Evolutionary conservation across 148 eudicot species (phyloP).

Genomic region (Euryodendron excelsum): DNA sequence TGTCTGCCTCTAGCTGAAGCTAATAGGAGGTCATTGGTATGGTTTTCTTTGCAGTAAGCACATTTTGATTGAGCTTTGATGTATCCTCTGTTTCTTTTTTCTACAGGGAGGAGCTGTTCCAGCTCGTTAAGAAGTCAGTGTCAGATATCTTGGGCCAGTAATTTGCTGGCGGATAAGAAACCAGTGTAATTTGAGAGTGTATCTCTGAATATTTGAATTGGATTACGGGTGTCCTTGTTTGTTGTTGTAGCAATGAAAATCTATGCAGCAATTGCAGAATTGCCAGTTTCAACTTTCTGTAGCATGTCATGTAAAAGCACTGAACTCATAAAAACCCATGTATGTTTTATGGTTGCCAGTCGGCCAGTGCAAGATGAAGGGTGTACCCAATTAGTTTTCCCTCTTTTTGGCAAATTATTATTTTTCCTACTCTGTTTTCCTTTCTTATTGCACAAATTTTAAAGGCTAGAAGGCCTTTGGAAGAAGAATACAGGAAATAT

Average conservation of each 20-base stretch:
- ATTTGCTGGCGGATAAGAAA: conserved; percentile 16
- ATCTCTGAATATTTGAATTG: background rate
- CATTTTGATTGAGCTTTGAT: background rate
- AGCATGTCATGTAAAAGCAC: background rate
- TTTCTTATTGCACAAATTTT: no score
- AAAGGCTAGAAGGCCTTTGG: no score
- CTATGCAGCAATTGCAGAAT: background rate
- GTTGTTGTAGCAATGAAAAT: conserved; percentile 3
- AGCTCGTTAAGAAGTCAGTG: conserved; percentile 52
- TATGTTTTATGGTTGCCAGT: no score
- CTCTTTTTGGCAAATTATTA: no score
- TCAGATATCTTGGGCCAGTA: conserved; percentile 84
- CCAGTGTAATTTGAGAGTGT: background rate
- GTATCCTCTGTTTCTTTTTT: conserved; percentile 8
- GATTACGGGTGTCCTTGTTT: background rate
- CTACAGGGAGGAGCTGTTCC: conserved; percentile 66
- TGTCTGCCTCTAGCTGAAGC: background rate
- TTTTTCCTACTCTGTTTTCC: no score
- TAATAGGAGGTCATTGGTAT: background rate
- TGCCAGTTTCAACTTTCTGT: background rate
- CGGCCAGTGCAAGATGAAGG: no score
- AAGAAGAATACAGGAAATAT: no score
- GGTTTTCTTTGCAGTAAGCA: background rate
- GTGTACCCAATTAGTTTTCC: background rate
- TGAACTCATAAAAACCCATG: background rate